A percentile compares a stretch with the other conserved stretches of the same genome.
These are phyloP conservation scores for Clarireedia paspali DNA, from an alignment of 2,329 filamentous ascomycete species.

Conservation along the genomic window DNA sequence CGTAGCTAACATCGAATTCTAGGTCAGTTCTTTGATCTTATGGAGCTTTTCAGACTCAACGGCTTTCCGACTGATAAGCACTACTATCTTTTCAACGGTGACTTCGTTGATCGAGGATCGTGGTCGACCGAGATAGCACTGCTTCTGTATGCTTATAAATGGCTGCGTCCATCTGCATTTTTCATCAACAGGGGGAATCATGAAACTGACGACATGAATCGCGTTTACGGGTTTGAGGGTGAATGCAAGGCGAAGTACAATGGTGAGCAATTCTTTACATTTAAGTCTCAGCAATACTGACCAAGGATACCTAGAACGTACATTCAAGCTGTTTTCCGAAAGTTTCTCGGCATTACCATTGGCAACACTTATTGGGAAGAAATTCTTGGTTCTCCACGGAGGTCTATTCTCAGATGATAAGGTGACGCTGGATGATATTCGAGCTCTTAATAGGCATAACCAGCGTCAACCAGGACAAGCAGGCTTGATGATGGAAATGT, in stretches of 20 bases:
- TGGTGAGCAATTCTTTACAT: conserved; percentile 45
- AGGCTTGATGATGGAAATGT: conserved; percentile 99
- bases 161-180: conserved; percentile 78
- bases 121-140: conserved; percentile 98
- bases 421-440: conserved; percentile 83
- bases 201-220: conserved; percentile 99
- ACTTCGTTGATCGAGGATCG: conserved; percentile 95
- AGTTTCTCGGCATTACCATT: conserved; percentile 92
- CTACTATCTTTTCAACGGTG: conserved; percentile 95
- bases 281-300: not conserved
- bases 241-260: conserved; percentile 98
- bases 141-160: conserved; percentile 93
- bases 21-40: conserved; percentile 96
- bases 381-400: conserved; percentile 88
- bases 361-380: conserved; percentile 83
- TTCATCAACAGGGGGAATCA: conserved; percentile 98
- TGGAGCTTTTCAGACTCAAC: conserved; percentile 92
- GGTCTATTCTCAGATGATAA: conserved; percentile 96
- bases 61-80: conserved; percentile 79
- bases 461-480: conserved; percentile 89
- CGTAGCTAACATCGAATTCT: not conserved
- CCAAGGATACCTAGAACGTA: conserved; percentile 35
- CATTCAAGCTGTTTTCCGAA: conserved; percentile 97
- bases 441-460: conserved; percentile 82
- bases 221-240: conserved; percentile 95